Evolutionary conservation across 352 stramenopile genomes (phyloP).

Genomic region (Phytophthora idaei): DNA sequence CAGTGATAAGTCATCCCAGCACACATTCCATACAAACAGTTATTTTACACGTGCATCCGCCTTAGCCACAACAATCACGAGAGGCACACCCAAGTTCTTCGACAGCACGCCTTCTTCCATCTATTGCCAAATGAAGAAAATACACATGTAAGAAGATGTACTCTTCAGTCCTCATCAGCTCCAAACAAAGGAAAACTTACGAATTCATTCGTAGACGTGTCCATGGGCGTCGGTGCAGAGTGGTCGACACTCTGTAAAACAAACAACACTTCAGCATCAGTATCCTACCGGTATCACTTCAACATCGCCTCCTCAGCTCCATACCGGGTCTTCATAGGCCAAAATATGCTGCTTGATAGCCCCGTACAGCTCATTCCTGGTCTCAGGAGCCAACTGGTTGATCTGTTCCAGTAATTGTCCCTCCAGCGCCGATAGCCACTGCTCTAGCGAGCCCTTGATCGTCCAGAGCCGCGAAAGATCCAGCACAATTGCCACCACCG

Average conservation of each 20-base stretch:
- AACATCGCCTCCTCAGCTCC: constrained; percentile 4
- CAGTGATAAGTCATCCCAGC: background rate
- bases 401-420: constrained; percentile 76
- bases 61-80: constrained; percentile 79
- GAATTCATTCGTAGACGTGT: constrained; percentile 70
- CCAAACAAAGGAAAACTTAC: constrained; percentile 39
- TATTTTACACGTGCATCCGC: constrained; percentile 56
- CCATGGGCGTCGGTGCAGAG: constrained; percentile 53
- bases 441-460: constrained; percentile 81
- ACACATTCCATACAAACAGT: background rate
- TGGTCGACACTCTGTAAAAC: constrained; percentile 58
- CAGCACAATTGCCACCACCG: constrained; percentile 66
- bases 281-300: background rate
- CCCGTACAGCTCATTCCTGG: constrained; percentile 64
- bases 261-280: constrained; percentile 13
- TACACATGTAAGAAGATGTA: background rate
- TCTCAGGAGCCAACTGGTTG: constrained; percentile 56
- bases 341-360: constrained; percentile 78
- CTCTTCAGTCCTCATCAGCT: background rate
- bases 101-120: constrained; percentile 79
- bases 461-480: constrained; percentile 81
- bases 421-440: constrained; percentile 82
- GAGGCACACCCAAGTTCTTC: constrained; percentile 80
- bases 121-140: constrained; percentile 24
- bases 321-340: constrained; percentile 78